Evolutionary conservation across 2,329 filamentous ascomycete species (phyloP), one percentile per base, ranked within the genome.

Genomic region (Fusarium sp.): DNA sequence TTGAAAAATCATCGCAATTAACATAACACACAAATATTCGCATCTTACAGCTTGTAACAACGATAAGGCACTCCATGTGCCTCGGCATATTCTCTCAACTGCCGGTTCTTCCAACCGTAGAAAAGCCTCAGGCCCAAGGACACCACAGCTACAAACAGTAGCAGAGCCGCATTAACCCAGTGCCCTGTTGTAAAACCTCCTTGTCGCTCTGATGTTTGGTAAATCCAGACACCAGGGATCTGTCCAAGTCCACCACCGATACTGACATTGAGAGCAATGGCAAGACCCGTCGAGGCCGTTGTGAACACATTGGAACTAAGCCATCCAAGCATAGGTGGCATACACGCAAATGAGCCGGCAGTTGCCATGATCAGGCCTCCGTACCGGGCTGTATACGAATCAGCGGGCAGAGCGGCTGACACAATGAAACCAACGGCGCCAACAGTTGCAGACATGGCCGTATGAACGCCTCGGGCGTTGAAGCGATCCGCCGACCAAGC

Each of bases 161-260:
- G 73, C 69, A 91, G 77, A 13, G 73, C 88, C 4, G 87, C 88
- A 75, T 91, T 91, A 7, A 84, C 85, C 87, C 88, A 91, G 74
- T 93, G 90, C 0, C 91, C 91, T 0, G 90, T 92, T 1, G 89
- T 89, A 75, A 91, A 93, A 0, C 91, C 90, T 12, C 71, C 79
- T 23, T 80, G 77, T 19, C 84, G 85, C 77, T 93, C 89, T 13
- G 86, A 79, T 2, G 86, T 82, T 74, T 90, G 90, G 79, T 92
- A 93, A 65, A 92, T 92, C 90, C 90, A 93, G 2, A 92, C 89
- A 0, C 90, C 91, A 0, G 88, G 86, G 42, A 93, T 93, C 77
- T 93, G 90, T 0, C 91, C 90, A 0, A 90, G 84, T 0, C 89
- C 90, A 0, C 89, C 90, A 50, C 85, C 85, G 30, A 91, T 84